Conservation (phyloP, 495 filamentous ascomycete genomes). For the Podospora pseudoanserina region DNA sequence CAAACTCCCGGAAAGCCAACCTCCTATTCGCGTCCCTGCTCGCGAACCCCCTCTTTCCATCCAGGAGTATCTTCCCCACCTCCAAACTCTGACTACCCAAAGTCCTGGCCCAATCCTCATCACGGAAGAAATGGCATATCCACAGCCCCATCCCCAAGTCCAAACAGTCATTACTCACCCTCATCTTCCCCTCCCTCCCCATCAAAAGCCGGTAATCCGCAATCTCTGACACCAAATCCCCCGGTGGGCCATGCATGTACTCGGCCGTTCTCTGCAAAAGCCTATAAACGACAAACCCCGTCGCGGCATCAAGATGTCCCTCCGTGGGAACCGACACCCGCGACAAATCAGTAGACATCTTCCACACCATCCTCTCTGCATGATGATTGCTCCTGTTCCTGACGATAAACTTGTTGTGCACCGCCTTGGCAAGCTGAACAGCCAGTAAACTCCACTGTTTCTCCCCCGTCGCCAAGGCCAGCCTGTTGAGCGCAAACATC, state of each 20-base stretch:
- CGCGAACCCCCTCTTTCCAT: conserved; percentile 31
- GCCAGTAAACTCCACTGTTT: conserved; percentile 52
- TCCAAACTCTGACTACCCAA: conserved; percentile 46
- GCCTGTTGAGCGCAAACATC: conserved; percentile 67
- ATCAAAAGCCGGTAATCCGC: conserved; percentile 57
- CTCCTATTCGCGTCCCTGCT: conserved; percentile 40
- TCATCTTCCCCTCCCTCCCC: conserved; percentile 36
- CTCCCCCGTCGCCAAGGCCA: conserved; percentile 51
- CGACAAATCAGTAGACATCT: conserved; percentile 54
- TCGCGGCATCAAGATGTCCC: conserved; percentile 60
- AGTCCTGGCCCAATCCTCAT: conserved; percentile 48
- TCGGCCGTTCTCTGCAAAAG: conserved; percentile 49
- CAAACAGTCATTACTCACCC: conserved; percentile 51
- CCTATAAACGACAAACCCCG: conserved; percentile 56
- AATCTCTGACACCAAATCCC: conserved; percentile 51
- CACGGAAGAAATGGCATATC: conserved; percentile 56
- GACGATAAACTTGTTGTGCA: conserved; percentile 56
- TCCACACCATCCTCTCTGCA: conserved; percentile 58
- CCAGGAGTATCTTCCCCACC: conserved; percentile 38
- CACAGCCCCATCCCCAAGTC: conserved; percentile 67
- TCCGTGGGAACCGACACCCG: conserved; percentile 50
- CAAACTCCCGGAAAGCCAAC: conserved; percentile 64
- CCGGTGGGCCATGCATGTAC: conserved; percentile 17
- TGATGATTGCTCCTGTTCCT: conserved; percentile 29
- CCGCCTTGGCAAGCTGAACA: conserved; percentile 54